phyloP scores from a whole-genome alignment of 2,329 filamentous ascomycete species.

The Diaporthe vexans region DNA sequence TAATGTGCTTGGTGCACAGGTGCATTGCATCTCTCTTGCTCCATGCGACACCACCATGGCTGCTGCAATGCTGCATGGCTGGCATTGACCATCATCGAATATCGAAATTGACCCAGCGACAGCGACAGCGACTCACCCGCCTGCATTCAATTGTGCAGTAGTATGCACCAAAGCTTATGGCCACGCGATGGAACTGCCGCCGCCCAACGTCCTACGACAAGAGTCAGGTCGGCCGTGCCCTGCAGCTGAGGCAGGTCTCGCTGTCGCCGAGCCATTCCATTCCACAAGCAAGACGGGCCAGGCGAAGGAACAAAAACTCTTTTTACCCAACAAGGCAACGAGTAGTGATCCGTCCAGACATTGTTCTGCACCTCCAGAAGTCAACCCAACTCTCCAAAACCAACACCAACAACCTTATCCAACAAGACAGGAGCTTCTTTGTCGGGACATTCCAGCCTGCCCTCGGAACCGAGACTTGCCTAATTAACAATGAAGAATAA shows the following conservation, averaged over 20 bases:
- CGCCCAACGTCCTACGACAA: not conserved
- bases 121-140: not conserved
- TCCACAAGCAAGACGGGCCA: not conserved
- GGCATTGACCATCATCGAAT: not conserved
- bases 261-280: not conserved
- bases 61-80: not conserved
- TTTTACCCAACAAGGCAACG: not conserved
- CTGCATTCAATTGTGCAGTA: not conserved
- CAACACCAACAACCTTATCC: conserved; percentile 13
- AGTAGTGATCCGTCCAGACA: not conserved
- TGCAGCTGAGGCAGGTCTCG: conserved; percentile 20
- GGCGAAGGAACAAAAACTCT: not conserved
- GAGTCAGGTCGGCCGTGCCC: conserved; percentile 31
- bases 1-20: not conserved
- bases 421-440: not conserved
- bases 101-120: not conserved
- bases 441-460: not conserved
- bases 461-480: conserved; percentile 1
- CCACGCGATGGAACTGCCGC: conserved; percentile 16
- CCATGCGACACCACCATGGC: not conserved
- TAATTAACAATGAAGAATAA: not conserved
- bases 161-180: conserved; percentile 6
- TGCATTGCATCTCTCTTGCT: not conserved
- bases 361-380: not conserved
- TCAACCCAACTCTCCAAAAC: conserved; percentile 32